Base-by-base conservation (phyloP, 495 filamentous ascomycete species). In the Bacidia gigantensis region DNA sequence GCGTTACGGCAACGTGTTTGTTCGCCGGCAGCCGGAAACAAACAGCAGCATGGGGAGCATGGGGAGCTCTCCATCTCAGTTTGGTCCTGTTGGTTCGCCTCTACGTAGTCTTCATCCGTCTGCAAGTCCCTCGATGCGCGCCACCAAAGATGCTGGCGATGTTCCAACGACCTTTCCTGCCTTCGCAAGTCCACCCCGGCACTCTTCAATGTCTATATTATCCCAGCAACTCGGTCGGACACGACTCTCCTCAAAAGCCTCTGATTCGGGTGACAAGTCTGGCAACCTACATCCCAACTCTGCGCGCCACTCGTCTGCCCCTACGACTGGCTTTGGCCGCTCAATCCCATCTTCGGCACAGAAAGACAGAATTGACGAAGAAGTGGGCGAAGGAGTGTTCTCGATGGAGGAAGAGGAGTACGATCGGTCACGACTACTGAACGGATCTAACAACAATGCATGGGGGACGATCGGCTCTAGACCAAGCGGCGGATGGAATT, bases 41-140 rank as follows among this genome's bases (percentile, higher is more conserved):
- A 51, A 18, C 26, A 66, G 70, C 26, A 66, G 60, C 26, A 56
- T 45, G 32, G n/a, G n/a, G n/a, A n/a, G n/a, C n/a, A 57, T 55
- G 29, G 63, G 64, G 25, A 29, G 29, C 25, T 49, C 51, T 23
- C 38, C 50, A 1, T 80, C 81, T 11, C 80, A 77, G 1, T 83
- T 94, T 60, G 84, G 87, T 26, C 88, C 95, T 57, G 83, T 97
- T 47, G 92, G 93, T 21, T 97, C 93, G 38, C 92, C 92, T 22
- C 76, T 98, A 9, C 87, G 92, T 42, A 93, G 95, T 65, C 66
- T 86, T 29, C 64, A 69, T 53, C 62, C 69, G 62, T 75, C 72
- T 57, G 80, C 68, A 46, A 89, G 80, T 61, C 84, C 86, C 17
- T 79, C 80, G 39, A 68, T 83, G 18, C 77, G 80, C 44, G 71